Evolutionary conservation across 2,329 filamentous ascomycete species (phyloP), one percentile per base, ranked within the genome.

Genomic region (Pestalotiopsis sp.): DNA sequence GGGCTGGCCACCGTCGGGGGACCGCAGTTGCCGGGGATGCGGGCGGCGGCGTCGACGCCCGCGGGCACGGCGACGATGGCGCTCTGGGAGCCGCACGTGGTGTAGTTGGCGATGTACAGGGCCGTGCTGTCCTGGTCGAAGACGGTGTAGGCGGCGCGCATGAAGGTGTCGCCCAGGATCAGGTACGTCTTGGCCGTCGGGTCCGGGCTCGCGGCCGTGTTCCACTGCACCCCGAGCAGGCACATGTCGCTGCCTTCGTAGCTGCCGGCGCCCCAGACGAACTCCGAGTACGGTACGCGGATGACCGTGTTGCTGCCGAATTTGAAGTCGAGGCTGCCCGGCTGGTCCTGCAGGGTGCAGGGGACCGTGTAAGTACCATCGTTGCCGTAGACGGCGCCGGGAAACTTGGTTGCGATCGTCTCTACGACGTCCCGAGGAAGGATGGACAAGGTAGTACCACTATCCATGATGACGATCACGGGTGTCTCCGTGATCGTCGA

Each of bases 391-490:
- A 74, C 45, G 0, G 82, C 84, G 11, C 79, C 78, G 0, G 77
- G 75, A 39, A 88, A 82, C n/a, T 78, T 77, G 3, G 78, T 71
- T 1, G 84, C 80, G 3, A 88, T 79, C 2, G 80, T 80, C 4
- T 72, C 68, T n/a, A 84, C 83, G 7, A 86, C 75, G 1, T 75
- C 57, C 11, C 78, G 71, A 20, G 85, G 85, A 49, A 88, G 80
- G 23, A 83, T 80, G 3, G 79, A 82, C 13, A 88, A 75, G 0
- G 86, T 87, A 1, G 85, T 84, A 65, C 87, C 87, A 2, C 83
- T 85, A 77, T 89, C 87, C 65, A 88, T 79, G 75, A 86, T 80
- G 25, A 85, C 82, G 62, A 80, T 81, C 11, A 79, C 73, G 27
- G 84, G 82, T 6, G 75, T 62, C 49, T 52, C 71, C 14, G 66